Evolutionary conservation across 2,329 filamentous ascomycete species (phyloP), one percentile per base, ranked within the genome.

Genomic region (Biscogniauxia sp.): DNA sequence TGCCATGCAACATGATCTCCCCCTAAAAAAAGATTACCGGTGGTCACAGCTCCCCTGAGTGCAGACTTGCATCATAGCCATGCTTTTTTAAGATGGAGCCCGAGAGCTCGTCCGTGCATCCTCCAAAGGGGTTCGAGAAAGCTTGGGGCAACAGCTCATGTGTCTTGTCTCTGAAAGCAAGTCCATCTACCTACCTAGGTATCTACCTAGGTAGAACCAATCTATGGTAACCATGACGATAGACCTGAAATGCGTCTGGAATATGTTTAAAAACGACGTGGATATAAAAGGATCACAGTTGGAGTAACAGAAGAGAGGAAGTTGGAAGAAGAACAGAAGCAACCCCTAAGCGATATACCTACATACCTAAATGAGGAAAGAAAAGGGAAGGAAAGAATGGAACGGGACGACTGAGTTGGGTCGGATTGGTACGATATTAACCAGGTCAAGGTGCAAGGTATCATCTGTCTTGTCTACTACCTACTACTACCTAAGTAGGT

Each of bases 1-100:
- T 26, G 37, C 37, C 37, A 45, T 17, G 19, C 20, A 20, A 20
- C 55, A 66, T 61, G 63, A 65, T 65, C 59, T 63, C 60, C 64
- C 58, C 45, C 54, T 45, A 51, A 54, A 37, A 54, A 54, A 20
- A 20, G 52, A 54, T 54, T 54, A 20, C 52, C 52, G 25, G 52
- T 54, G 52, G 52, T 54, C 52, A 54, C 25, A 54, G 54, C 54
- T 56, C 23, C 26, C 45, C 41, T 26, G 37, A 51, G 41, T 45
- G 37, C 37, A 45, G 37, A 45, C 37, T 45, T 45, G 37, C 37
- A 45, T 45, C 37, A 45, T 45, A 45, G 37, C 37, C 37, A 45
- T 45, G 37, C 37, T 45, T 45, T 45, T 45, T 45, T 45, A 45
- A 45, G 37, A 45, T 45, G 37, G 37, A 45, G 37, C 37, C 37